Evolutionary conservation across 345 rosid genomes (phyloP).

Genomic region (Aegle marmelos): DNA sequence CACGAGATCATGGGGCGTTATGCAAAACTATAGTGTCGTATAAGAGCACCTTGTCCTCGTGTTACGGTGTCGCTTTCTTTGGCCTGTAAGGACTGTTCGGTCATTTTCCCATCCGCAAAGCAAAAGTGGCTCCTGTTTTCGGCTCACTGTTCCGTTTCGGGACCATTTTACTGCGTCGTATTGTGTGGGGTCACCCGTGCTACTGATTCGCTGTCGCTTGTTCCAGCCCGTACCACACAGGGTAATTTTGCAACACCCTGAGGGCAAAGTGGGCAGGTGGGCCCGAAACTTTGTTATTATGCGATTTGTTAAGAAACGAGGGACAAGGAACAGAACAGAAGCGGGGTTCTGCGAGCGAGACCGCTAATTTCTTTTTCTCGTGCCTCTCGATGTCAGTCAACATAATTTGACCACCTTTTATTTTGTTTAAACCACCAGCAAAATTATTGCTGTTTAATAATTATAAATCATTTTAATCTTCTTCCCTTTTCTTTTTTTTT

Average conservation of each 20-base stretch:
- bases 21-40: background rate
- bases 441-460: constrained; percentile 44
- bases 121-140: background rate
- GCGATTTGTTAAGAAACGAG: background rate
- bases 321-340: background rate
- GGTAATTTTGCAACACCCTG: background rate
- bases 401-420: constrained; percentile 36
- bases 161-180: constrained; percentile 7
- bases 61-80: constrained; percentile 11
- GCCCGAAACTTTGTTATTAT: background rate
- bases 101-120: constrained; percentile 4
- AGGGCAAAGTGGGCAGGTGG: constrained; percentile 7
- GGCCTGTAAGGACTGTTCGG: constrained; percentile 12
- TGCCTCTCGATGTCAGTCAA: constrained; percentile 42
- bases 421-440: constrained; percentile 25
- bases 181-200: background rate
- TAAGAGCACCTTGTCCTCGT: background rate
- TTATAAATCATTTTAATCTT: constrained; percentile 31
- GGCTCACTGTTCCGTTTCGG: background rate
- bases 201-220: background rate
- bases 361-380: constrained; percentile 17
- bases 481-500: too few species aligned
- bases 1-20: background rate
- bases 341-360: constrained; percentile 15
- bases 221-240: background rate